phyloP scores from a whole-genome alignment of 345 rosid genomes.

The Brassica nigra region DNA sequence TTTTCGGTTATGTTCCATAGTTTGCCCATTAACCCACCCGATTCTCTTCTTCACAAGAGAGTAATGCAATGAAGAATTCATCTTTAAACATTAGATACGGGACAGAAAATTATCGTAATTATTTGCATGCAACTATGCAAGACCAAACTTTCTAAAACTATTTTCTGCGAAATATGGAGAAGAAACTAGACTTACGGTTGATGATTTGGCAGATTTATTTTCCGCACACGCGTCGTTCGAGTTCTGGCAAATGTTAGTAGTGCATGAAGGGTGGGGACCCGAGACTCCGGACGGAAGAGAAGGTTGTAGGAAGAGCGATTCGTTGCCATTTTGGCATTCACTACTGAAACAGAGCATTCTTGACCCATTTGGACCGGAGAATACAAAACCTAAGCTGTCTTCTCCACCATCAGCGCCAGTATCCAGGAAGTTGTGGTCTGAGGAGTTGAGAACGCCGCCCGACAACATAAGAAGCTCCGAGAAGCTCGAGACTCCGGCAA shows the following conservation, averaged over 20 bases:
- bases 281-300: slow-evolving; percentile 25
- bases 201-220: slow-evolving; percentile 18
- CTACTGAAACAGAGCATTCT: slow-evolving; percentile 83
- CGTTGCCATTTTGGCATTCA: slow-evolving; percentile 37
- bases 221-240: slow-evolving; percentile 12
- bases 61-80: background rate
- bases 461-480: slow-evolving; percentile 64
- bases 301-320: slow-evolving; percentile 32
- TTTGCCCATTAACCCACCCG: slow-evolving; percentile 37
- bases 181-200: slow-evolving; percentile 18
- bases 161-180: background rate
- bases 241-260: slow-evolving; percentile 22
- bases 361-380: slow-evolving; percentile 46
- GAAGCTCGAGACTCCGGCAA: slow-evolving; percentile 48
- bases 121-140: slow-evolving; percentile 24
- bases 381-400: slow-evolving; percentile 35
- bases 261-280: slow-evolving; percentile 35
- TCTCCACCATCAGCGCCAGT: slow-evolving; percentile 31
- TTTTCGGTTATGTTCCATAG: slow-evolving; percentile 40
- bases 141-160: background rate
- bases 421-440: slow-evolving; percentile 6
- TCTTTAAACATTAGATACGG: background rate
- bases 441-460: slow-evolving; percentile 35
- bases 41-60: slow-evolving; percentile 52
- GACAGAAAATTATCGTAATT: too few relatives aligned